Percentiles rank a stretch among this genome's conserved stretches.
These are phyloP conservation scores for Phoma sp. DNA, from an alignment of 2,329 filamentous ascomycete genomes.

Conservation along the genomic window DNA sequence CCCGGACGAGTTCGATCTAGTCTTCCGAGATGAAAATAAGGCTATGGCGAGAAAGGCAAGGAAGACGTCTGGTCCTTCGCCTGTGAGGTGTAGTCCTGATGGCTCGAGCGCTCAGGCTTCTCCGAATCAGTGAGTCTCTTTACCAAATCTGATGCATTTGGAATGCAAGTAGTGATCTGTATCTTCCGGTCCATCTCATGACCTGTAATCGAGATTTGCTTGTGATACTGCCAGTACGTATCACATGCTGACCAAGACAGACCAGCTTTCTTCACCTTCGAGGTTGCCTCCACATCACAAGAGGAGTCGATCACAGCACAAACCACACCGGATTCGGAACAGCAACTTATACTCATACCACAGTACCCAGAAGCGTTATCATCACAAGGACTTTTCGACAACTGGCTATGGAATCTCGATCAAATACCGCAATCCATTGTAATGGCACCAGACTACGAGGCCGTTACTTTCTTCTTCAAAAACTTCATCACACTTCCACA, in stretches of 20 bases:
- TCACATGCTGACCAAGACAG: conserved; percentile 1
- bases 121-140: conserved; percentile 36
- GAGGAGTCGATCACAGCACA: conserved; percentile 1
- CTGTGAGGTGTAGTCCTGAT: conserved; percentile 22
- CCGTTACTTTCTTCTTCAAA: conserved; percentile 51
- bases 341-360: conserved; percentile 31
- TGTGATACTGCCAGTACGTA: background rate
- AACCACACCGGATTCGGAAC: conserved; percentile 7
- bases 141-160: background rate
- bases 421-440: conserved; percentile 36
- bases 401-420: conserved; percentile 41
- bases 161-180: background rate
- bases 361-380: conserved; percentile 17
- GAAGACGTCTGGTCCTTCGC: conserved; percentile 45
- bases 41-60: conserved; percentile 69
- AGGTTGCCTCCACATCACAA: background rate
- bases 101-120: conserved; percentile 37
- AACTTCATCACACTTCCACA: conserved; percentile 50
- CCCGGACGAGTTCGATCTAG: conserved; percentile 72
- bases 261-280: conserved; percentile 3
- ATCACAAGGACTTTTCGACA: conserved; percentile 30
- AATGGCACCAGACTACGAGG: conserved; percentile 45
- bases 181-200: background rate
- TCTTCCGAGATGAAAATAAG: conserved; percentile 75
- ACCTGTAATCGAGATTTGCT: background rate